These are phyloP conservation scores for Neospora caninum DNA, from an alignment of 169 alveolate genomes.

Conservation along the genomic window DNA sequence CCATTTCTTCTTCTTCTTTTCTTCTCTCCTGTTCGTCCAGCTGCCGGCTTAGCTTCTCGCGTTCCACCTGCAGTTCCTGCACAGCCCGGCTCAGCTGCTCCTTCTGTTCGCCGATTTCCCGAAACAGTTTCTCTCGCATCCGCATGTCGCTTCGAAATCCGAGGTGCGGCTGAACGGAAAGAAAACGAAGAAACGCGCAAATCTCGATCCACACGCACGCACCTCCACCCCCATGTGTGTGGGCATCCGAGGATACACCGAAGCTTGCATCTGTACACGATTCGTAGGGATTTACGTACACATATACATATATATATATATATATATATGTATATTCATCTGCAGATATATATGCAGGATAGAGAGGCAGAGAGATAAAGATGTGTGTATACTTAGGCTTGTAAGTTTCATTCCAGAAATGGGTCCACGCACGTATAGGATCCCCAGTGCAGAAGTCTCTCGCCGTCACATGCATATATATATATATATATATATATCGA, in stretches of 20 bases:
- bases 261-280: too few relatives aligned
- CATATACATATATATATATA: not conserved
- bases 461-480: too few relatives aligned
- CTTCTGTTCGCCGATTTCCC: not conserved
- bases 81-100: not conserved
- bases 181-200: not conserved
- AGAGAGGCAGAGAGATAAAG: too few relatives aligned
- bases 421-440: too few relatives aligned
- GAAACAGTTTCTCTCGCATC: not conserved
- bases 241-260: too few relatives aligned
- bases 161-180: slow-evolving; percentile 26
- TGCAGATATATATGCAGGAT: too few relatives aligned
- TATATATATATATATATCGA: too few relatives aligned
- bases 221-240: not conserved
- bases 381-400: not conserved
- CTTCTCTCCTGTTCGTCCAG: not conserved
- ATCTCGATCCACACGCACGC: not conserved
- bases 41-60: not conserved
- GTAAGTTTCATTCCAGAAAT: too few relatives aligned
- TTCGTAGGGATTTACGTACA: too few relatives aligned
- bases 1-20: not conserved
- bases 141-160: slow-evolving; percentile 17
- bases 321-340: too few relatives aligned
- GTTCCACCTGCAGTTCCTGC: slow-evolving; percentile 4
- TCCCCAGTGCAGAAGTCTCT: too few relatives aligned